Percentiles rank a stretch among this genome's conserved stretches.
phyloP scores from a whole-genome alignment of 2,329 filamentous ascomycete species.

The Xylariales sp. region DNA sequence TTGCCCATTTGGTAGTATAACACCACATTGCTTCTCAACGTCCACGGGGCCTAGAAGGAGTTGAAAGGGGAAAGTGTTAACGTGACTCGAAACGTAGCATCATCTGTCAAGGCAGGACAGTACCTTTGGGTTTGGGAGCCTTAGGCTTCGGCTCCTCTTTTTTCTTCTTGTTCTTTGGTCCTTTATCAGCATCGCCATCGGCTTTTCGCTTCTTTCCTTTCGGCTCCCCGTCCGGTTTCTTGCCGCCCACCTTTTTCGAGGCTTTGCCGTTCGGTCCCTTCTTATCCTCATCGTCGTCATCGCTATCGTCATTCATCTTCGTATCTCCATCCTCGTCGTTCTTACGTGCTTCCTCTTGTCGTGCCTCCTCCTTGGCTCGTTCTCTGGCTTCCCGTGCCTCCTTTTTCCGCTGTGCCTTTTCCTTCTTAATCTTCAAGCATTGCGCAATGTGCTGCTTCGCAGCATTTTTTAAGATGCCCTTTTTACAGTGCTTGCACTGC shows the following conservation, averaged over 20 bases:
- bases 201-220: slow-evolving; percentile 78
- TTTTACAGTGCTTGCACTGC: slow-evolving; percentile 92
- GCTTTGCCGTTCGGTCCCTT: slow-evolving; percentile 39
- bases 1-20: slow-evolving; percentile 77
- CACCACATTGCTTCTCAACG: slow-evolving; percentile 90
- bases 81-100: slow-evolving; percentile 1
- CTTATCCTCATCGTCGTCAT: slow-evolving; percentile 38
- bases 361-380: slow-evolving; percentile 57
- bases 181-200: slow-evolving; percentile 73
- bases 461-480: slow-evolving; percentile 71
- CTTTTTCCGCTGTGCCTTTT: slow-evolving; percentile 74
- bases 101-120: slow-evolving; percentile 5
- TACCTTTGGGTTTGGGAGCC: slow-evolving; percentile 76
- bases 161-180: slow-evolving; percentile 86
- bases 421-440: slow-evolving; percentile 80
- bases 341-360: slow-evolving; percentile 51
- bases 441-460: slow-evolving; percentile 77
- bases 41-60: slow-evolving; percentile 67
- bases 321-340: slow-evolving; percentile 38
- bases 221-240: slow-evolving; percentile 58
- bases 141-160: slow-evolving; percentile 88
- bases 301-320: slow-evolving; percentile 42
- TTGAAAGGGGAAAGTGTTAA: slow-evolving; percentile 9
- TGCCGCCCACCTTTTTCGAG: slow-evolving; percentile 61
- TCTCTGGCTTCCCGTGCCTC: slow-evolving; percentile 69